Base-by-base conservation (phyloP, 2,329 filamentous ascomycete genomes). In the Paracorniculantispora psalliotae region DNA sequence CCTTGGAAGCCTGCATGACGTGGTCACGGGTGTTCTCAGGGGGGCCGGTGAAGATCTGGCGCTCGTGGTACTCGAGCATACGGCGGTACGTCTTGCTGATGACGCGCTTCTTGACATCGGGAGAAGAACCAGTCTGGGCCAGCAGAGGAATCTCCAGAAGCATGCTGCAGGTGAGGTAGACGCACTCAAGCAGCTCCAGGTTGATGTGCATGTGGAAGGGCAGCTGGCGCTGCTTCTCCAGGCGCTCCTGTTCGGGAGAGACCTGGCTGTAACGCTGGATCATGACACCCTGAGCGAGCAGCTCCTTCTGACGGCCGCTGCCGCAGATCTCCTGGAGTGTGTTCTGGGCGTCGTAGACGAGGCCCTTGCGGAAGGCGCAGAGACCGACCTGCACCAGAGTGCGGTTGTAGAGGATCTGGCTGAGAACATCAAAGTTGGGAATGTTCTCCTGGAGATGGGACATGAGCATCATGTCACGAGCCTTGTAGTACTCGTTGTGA, bases 201-300 rank as follows among this genome's bases (percentile, higher is more conserved):
- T 99, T 99, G 82, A 99, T 99, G 83, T 99, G 94, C 92, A 99
- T 97, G 81, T 99, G 94, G 87, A 99, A 99, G 39, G 94, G 94
- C 66, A 99, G 84, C 79, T 99, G 94, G 68, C 94, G 88, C 79
- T 97, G 93, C 73, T 94, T 91, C 81, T 99, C 94, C 41, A 97
- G 84, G 65, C 93, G 90, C 80, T 99, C 94, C 77, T 99, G 94
- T 77, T 99, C 94, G 19, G 94, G 94, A 37, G 92, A 94, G 62
- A 99, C 94, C 70, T 96, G 92, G 69, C 86, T 93, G 79, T 92
- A 99, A 67, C 94, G 86, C 80, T 99, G 94, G 74, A 99, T 94
- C 81, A 97, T 96, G 63, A 99, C 91, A 74, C 94, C 96, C 77
- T 99, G 94, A 41, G 94, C 96, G 47, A 99, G 85, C 55, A 99